Conservation (phyloP, 2,329 filamentous ascomycete genomes). For the Aphanocladium album region DNA sequence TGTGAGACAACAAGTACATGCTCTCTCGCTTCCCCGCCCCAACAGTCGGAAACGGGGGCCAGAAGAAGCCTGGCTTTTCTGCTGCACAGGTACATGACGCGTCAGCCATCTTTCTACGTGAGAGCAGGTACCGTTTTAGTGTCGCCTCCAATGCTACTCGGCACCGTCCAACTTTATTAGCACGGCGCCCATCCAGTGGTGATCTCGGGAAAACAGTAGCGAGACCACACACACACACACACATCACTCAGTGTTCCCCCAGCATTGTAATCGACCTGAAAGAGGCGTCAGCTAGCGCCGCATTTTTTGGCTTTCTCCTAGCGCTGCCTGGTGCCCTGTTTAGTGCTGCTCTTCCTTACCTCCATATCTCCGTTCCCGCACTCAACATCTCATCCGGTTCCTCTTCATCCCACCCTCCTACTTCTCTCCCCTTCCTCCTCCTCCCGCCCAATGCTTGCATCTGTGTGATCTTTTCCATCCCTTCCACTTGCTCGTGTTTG, state of each 20-base stretch:
- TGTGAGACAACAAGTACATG: not conserved
- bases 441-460: not conserved
- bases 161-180: too few species aligned
- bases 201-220: too few species aligned
- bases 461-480: not conserved
- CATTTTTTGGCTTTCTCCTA: not conserved
- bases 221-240: too few species aligned
- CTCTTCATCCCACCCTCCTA: not conserved
- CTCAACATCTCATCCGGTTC: conserved; percentile 12
- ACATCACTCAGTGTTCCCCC: too few species aligned
- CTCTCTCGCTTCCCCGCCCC: conserved; percentile 4
- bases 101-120: too few species aligned
- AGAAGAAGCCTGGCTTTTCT: not conserved
- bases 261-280: too few species aligned
- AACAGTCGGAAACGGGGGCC: not conserved
- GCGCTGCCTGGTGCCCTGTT: not conserved
- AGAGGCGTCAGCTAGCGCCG: not conserved
- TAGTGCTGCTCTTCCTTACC: not conserved
- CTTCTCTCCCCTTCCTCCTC: not conserved
- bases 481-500: not conserved
- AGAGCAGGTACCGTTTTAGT: too few species aligned
- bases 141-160: too few species aligned
- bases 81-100: not conserved
- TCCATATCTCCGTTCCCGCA: conserved; percentile 10
- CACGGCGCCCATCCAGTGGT: too few species aligned